Evolutionary conservation across 768 basidiomycete genomes (phyloP).

Genomic region (Suillus subaureus): DNA sequence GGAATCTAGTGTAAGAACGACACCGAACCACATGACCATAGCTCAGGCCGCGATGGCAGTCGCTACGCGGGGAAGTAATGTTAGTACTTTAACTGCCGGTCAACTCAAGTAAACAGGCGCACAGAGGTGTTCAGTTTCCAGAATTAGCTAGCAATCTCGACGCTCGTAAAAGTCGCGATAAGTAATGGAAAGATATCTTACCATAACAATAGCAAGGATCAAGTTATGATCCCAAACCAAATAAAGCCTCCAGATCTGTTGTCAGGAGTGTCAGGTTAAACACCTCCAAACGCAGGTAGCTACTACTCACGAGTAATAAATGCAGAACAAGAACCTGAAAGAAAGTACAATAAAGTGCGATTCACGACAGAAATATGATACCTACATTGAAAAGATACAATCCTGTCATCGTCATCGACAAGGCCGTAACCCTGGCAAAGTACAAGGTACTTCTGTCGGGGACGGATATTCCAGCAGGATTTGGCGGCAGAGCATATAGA

Average conservation of each 20-base stretch:
- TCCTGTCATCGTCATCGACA: neutral
- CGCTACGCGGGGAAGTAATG: neutral
- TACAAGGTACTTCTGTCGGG: neutral
- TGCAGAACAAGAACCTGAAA: constrained; percentile 3
- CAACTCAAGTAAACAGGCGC: neutral
- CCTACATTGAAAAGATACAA: constrained; percentile 1
- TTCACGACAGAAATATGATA: neutral
- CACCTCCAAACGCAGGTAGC: neutral
- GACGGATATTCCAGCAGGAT: neutral
- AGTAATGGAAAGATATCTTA: neutral
- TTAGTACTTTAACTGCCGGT: neutral
- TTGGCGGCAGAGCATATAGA: neutral
- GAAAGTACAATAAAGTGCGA: neutral
- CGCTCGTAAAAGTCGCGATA: neutral
- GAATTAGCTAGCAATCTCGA: neutral
- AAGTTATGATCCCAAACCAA: constrained; percentile 4
- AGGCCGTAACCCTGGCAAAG: neutral
- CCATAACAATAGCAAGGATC: neutral
- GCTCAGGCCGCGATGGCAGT: neutral
- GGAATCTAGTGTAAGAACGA: neutral
- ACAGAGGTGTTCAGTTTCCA: constrained; percentile 5
- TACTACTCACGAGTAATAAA: constrained; percentile 6
- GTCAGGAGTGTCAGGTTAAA: neutral
- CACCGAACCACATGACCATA: neutral
- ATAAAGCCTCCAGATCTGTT: constrained; percentile 12